These are phyloP conservation scores for Encephalitozoon romaleae DNA, from an alignment of 371 early-diverging fungal genomes.

Conservation along the genomic window DNA sequence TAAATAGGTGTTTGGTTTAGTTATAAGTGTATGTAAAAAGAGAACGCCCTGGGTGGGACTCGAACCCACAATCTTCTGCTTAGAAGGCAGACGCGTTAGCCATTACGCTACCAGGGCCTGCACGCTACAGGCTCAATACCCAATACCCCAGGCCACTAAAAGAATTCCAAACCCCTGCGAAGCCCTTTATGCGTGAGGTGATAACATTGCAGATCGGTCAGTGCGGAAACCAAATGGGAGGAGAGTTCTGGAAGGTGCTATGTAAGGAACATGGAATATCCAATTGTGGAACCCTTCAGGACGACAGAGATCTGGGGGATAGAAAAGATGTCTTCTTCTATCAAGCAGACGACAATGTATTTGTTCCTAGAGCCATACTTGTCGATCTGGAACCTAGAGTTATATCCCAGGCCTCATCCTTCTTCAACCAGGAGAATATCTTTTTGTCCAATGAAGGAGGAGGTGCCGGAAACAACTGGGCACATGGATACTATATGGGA, in stretches of 20 bases:
- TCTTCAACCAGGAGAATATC: slow-evolving; percentile 76
- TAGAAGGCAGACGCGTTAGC: slow-evolving; percentile 44
- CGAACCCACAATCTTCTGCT: slow-evolving; percentile 42
- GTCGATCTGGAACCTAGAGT: slow-evolving; percentile 84
- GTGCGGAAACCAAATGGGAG: slow-evolving; percentile 89
- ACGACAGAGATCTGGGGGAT: slow-evolving; percentile 42
- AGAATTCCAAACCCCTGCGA: neutral
- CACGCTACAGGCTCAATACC: neutral
- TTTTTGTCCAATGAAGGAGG: slow-evolving; percentile 76
- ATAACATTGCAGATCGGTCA: slow-evolving; percentile 86
- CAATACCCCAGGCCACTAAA: neutral
- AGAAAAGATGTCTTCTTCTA: slow-evolving; percentile 97
- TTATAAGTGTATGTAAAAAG: neutral
- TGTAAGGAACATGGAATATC: slow-evolving; percentile 78
- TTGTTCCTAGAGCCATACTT: slow-evolving; percentile 77
- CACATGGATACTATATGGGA: slow-evolving; percentile 72
- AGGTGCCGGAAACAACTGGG: slow-evolving; percentile 91
- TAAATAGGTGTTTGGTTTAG: neutral
- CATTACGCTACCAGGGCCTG: slow-evolving; percentile 36
- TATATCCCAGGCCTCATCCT: slow-evolving; percentile 42
- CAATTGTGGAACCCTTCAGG: slow-evolving; percentile 64
- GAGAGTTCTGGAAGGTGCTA: slow-evolving; percentile 79
- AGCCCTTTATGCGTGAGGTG: slow-evolving; percentile 66
- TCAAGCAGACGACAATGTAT: slow-evolving; percentile 84
- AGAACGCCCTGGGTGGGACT: slow-evolving; percentile 31